A percentile compares a stretch with the other conserved stretches of the same genome.
phyloP scores from a whole-genome alignment of 148 eudicot genomes.

The Gaultheria prostrata region DNA sequence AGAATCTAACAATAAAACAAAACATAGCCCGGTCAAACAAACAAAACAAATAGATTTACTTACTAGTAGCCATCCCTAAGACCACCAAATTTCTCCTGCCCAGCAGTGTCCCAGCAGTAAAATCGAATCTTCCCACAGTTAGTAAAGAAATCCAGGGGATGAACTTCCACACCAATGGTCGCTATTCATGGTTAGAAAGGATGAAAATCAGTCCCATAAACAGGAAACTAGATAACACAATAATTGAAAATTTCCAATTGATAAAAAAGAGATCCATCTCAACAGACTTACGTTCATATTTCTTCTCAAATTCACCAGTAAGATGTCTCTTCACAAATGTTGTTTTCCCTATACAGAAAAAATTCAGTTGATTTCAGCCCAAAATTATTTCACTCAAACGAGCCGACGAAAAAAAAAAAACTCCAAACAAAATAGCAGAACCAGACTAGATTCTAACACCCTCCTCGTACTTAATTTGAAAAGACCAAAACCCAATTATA shows the following conservation, averaged over 20 bases:
- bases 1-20: not conserved
- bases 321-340: slow-evolving; percentile 69
- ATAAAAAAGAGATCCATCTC: not conserved
- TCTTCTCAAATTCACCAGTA: slow-evolving; percentile 72
- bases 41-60: slow-evolving; percentile 14
- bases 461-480: not conserved
- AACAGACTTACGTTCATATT: slow-evolving; percentile 59
- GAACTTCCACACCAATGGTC: slow-evolving; percentile 78
- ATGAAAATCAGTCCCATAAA: not conserved
- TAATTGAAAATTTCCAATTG: not conserved
- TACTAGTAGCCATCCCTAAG: slow-evolving; percentile 71
- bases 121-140: slow-evolving; percentile 59
- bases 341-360: slow-evolving; percentile 47
- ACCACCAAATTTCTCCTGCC: slow-evolving; percentile 75
- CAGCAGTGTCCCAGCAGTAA: slow-evolving; percentile 81
- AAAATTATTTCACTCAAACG: not conserved
- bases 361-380: not conserved
- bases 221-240: not conserved
- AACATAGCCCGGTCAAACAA: not conserved
- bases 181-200: slow-evolving; percentile 30
- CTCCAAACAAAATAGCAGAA: too few relatives aligned
- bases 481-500: not conserved
- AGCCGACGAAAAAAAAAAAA: not conserved
- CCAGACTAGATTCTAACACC: not conserved
- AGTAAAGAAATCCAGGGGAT: slow-evolving; percentile 61